Percentiles rank a stretch among this genome's conserved stretches.
Conservation (phyloP, 1,139 yeast species). For the Diutina rugosa region DNA sequence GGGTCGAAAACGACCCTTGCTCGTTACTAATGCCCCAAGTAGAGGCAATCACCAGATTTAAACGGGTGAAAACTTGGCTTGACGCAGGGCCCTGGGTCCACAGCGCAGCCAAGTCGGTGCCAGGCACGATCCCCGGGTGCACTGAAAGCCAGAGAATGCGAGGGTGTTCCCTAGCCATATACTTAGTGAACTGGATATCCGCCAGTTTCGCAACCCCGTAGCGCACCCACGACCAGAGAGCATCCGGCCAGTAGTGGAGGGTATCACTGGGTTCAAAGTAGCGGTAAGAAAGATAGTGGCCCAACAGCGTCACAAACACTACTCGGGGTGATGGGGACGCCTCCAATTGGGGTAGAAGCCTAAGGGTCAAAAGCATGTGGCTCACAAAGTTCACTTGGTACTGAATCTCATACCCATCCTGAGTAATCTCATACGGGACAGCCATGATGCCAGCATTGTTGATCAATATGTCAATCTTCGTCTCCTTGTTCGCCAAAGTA, state of each 20-base stretch:
- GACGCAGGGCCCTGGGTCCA: slow-evolving; percentile 17
- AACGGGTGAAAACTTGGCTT: slow-evolving; percentile 11
- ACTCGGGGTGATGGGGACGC: slow-evolving; percentile 18
- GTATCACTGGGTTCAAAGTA: slow-evolving; percentile 11
- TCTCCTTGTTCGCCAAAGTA: slow-evolving; percentile 13
- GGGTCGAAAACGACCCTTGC: slow-evolving; percentile 22
- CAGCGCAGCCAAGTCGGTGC: slow-evolving; percentile 21
- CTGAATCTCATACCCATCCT: slow-evolving; percentile 27
- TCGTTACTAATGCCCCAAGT: slow-evolving; percentile 9
- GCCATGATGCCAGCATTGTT: slow-evolving; percentile 34
- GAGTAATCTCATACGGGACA: slow-evolving; percentile 20
- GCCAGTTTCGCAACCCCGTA: slow-evolving; percentile 25
- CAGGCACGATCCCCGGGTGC: slow-evolving; percentile 28
- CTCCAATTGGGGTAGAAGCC: slow-evolving; percentile 17
- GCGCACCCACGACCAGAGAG: slow-evolving; percentile 17
- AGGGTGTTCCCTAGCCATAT: slow-evolving; percentile 17
- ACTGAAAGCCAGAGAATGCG: slow-evolving; percentile 20
- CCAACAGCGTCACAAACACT: slow-evolving; percentile 21
- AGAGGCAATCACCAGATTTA: slow-evolving; percentile 3
- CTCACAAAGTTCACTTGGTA: slow-evolving; percentile 28
- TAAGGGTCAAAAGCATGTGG: slow-evolving; percentile 21
- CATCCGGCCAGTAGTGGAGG: slow-evolving; percentile 14
- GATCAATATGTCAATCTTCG: slow-evolving; percentile 19
- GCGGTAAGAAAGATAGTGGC: slow-evolving; percentile 15
- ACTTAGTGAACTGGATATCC: slow-evolving; percentile 17